Percentiles rank a stretch among this genome's conserved stretches.
These are phyloP conservation scores for Xylaria longipes DNA, from an alignment of 495 filamentous ascomycete genomes.

Conservation along the genomic window DNA sequence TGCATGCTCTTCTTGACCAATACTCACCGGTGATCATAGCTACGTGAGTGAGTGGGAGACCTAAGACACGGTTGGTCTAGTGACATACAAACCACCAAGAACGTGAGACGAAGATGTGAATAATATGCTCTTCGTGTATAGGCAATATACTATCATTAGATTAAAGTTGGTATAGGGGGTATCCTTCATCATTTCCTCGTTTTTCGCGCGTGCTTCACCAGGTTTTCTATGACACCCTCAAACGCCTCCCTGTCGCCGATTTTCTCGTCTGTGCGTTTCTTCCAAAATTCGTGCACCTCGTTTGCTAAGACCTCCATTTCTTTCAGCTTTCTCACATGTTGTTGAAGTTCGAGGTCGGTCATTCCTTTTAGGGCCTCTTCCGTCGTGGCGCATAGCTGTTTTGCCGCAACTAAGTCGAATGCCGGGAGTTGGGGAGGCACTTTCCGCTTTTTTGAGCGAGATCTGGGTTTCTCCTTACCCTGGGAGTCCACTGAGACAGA, in stretches of 20 bases:
- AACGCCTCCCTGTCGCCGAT: slow-evolving; percentile 93
- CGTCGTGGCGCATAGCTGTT: slow-evolving; percentile 81
- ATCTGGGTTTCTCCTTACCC: slow-evolving; percentile 48
- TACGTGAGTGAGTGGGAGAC: background rate
- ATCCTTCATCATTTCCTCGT: slow-evolving; percentile 68
- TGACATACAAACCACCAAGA: background rate
- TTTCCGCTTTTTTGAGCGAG: slow-evolving; percentile 53
- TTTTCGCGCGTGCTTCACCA: slow-evolving; percentile 93
- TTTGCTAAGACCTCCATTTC: slow-evolving; percentile 70
- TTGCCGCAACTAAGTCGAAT: slow-evolving; percentile 79
- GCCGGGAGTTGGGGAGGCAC: slow-evolving; percentile 72
- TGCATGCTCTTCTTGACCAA: background rate
- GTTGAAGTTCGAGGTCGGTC: slow-evolving; percentile 74
- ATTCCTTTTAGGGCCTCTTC: slow-evolving; percentile 78
- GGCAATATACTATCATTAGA: slow-evolving; percentile 19
- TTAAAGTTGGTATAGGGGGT: slow-evolving; percentile 24
- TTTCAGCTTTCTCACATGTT: slow-evolving; percentile 75
- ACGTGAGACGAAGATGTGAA: background rate
- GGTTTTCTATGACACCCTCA: slow-evolving; percentile 96
- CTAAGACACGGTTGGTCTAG: background rate
- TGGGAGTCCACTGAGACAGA: slow-evolving; percentile 63
- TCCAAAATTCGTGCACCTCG: slow-evolving; percentile 87
- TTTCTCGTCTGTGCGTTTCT: slow-evolving; percentile 80
- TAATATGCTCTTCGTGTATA: background rate
- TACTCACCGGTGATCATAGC: background rate